These are phyloP conservation scores for Kluyveromyces starmeri DNA, from an alignment of 805 yeast species.

Conservation along the genomic window DNA sequence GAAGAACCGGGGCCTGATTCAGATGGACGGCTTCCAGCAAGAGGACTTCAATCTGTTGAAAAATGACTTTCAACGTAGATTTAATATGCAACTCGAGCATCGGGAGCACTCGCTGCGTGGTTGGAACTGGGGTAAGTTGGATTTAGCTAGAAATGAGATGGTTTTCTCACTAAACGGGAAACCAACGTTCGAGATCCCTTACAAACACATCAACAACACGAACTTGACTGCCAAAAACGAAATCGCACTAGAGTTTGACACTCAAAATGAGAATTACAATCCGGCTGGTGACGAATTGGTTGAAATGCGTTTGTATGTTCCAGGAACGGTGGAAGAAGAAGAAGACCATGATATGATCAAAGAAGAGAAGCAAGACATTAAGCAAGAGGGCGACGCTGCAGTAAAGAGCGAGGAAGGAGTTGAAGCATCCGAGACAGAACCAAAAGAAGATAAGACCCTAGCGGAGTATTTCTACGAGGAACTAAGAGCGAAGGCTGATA, in stretches of 20 bases:
- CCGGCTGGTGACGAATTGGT: constrained; percentile 92
- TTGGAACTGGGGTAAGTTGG: constrained; percentile 98
- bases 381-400: constrained; percentile 22
- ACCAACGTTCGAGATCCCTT: constrained; percentile 90
- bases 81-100: constrained; percentile 64
- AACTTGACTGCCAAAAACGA: constrained; percentile 89
- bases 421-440: constrained; percentile 14
- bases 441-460: constrained; percentile 40
- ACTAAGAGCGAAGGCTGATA: constrained; percentile 84
- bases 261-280: constrained; percentile 43
- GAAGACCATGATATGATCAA: constrained; percentile 39
- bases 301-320: constrained; percentile 87
- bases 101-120: constrained; percentile 92
- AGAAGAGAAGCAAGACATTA: constrained; percentile 18
- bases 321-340: constrained; percentile 58
- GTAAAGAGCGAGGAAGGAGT: constrained; percentile 30
- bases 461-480: constrained; percentile 87
- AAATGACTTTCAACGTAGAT: constrained; percentile 72
- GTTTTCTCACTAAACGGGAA: constrained; percentile 77
- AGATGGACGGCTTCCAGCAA: constrained; percentile 84
- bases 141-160: constrained; percentile 85
- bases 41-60: constrained; percentile 77
- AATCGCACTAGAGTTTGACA: constrained; percentile 79
- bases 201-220: constrained; percentile 67
- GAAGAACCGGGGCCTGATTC: constrained; percentile 74